Percentiles rank a stretch among this genome's conserved stretches.
phyloP scores from a whole-genome alignment of 2,329 filamentous ascomycete species.

The Fusarium sp. region DNA sequence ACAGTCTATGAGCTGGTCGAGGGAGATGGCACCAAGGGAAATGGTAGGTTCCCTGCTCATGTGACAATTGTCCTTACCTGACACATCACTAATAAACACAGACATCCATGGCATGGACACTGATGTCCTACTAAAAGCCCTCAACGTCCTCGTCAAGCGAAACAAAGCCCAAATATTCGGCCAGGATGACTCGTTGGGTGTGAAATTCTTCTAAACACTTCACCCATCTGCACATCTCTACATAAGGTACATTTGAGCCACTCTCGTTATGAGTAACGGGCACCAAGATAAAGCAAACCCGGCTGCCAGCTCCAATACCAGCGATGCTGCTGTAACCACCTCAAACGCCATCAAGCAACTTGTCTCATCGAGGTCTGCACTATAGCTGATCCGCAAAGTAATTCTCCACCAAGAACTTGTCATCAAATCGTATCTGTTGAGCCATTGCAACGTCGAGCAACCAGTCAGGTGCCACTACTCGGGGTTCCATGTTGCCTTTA shows the following conservation, averaged over 20 bases:
- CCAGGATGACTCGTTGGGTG: slow-evolving; percentile 84
- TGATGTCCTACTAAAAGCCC: slow-evolving; percentile 79
- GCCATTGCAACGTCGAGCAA: slow-evolving; percentile 88
- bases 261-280: slow-evolving; percentile 8
- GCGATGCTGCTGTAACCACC: slow-evolving; percentile 13
- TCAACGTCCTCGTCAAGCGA: slow-evolving; percentile 84
- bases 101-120: slow-evolving; percentile 91
- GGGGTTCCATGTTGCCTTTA: slow-evolving; percentile 79
- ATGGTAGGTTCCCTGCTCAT: slow-evolving; percentile 59
- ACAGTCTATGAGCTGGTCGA: slow-evolving; percentile 92
- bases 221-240: slow-evolving; percentile 29
- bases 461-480: slow-evolving; percentile 89
- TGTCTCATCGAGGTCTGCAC: slow-evolving; percentile 1
- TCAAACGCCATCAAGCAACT: slow-evolving; percentile 37
- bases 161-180: slow-evolving; percentile 96
- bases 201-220: slow-evolving; percentile 89
- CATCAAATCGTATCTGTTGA: slow-evolving; percentile 76
- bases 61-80: not conserved
- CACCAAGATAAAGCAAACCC: slow-evolving; percentile 4
- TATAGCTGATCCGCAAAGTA: slow-evolving; percentile 49
- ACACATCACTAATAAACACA: slow-evolving; percentile 45
- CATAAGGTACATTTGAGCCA: slow-evolving; percentile 22
- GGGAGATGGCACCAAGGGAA: slow-evolving; percentile 79
- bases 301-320: slow-evolving; percentile 20
- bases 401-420: slow-evolving; percentile 65